A percentile compares a stretch with the other conserved stretches of the same genome.
phyloP scores from a whole-genome alignment of 306 rosid species.

The Medicago lupulina region DNA sequence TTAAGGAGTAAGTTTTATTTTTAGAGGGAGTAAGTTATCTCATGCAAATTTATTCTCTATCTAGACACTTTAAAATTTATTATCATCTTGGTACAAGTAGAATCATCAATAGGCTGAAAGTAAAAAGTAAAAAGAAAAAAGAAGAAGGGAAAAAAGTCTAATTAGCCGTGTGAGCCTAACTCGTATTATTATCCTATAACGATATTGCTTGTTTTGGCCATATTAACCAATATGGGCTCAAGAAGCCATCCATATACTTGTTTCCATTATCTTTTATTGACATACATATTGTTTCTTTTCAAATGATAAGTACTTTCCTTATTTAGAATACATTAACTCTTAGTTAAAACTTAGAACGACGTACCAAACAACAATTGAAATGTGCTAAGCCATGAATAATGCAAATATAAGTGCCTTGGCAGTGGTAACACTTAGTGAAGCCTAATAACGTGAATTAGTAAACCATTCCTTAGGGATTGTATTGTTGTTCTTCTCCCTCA shows the following conservation, averaged over 20 bases:
- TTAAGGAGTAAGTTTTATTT: not conserved
- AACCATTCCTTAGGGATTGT: too few relatives aligned
- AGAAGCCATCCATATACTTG: not conserved
- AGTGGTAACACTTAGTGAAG: too few relatives aligned
- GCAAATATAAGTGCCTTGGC: too few relatives aligned
- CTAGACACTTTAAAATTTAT: not conserved
- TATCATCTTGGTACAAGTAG: not conserved
- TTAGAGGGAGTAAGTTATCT: not conserved
- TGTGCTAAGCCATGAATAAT: not conserved
- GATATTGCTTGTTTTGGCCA: not conserved
- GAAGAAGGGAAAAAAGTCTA: not conserved
- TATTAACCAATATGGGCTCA: not conserved
- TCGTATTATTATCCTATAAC: not conserved
- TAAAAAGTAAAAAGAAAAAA: not conserved
- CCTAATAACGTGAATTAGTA: too few relatives aligned
- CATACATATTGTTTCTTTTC: not conserved
- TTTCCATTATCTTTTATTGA: not conserved
- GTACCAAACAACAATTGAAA: slow-evolving; percentile 25
- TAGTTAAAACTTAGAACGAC: not conserved
- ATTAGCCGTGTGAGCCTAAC: not conserved
- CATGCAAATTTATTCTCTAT: slow-evolving; percentile 4
- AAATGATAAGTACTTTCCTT: slow-evolving; percentile 18
- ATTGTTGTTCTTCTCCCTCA: too few relatives aligned
- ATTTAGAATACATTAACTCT: slow-evolving; percentile 12
- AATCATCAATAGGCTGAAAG: slow-evolving; percentile 7